These are phyloP conservation scores for Candolleomyces eurysporus DNA, from an alignment of 768 basidiomycete genomes.

Conservation along the genomic window DNA sequence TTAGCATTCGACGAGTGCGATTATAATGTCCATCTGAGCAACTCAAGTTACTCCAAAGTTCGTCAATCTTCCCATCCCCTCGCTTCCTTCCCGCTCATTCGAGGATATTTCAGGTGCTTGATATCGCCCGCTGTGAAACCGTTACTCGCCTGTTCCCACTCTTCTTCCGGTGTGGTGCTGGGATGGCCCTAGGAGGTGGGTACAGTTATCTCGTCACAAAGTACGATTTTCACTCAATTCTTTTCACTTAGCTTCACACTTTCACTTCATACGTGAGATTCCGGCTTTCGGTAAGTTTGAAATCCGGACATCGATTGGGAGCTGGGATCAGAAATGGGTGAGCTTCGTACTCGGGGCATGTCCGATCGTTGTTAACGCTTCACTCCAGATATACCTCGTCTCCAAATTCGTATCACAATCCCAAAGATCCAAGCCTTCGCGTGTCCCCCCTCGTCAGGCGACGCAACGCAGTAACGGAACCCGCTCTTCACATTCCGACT, in stretches of 20 bases:
- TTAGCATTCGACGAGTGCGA: constrained; percentile 71
- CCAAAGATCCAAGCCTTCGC: neutral
- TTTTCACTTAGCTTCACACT: constrained; percentile 53
- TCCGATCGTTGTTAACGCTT: neutral
- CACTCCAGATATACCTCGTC: constrained; percentile 55
- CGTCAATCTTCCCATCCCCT: constrained; percentile 7
- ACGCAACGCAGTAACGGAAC: neutral
- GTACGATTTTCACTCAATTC: neutral
- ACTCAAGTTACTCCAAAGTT: constrained; percentile 79
- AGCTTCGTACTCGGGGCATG: constrained; percentile 16
- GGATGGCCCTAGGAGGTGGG: constrained; percentile 56
- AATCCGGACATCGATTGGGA: constrained; percentile 50
- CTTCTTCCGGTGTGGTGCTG: constrained; percentile 58
- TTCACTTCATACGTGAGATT: constrained; percentile 69
- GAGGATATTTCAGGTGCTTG: constrained; percentile 33
- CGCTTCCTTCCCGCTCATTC: neutral
- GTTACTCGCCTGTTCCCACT: constrained; percentile 52
- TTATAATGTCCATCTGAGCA: constrained; percentile 73
- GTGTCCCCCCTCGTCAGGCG: neutral
- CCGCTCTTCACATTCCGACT: too few relatives aligned
- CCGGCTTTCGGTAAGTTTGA: constrained; percentile 62
- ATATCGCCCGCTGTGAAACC: constrained; percentile 47
- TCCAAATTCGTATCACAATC: constrained; percentile 50
- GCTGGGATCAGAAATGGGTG: constrained; percentile 84
- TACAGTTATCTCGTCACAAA: constrained; percentile 20